Evolutionary conservation across 176 grass and related monocot species (phyloP), one percentile per base, ranked within the genome.

Genomic region (Ensete ventricosum): DNA sequence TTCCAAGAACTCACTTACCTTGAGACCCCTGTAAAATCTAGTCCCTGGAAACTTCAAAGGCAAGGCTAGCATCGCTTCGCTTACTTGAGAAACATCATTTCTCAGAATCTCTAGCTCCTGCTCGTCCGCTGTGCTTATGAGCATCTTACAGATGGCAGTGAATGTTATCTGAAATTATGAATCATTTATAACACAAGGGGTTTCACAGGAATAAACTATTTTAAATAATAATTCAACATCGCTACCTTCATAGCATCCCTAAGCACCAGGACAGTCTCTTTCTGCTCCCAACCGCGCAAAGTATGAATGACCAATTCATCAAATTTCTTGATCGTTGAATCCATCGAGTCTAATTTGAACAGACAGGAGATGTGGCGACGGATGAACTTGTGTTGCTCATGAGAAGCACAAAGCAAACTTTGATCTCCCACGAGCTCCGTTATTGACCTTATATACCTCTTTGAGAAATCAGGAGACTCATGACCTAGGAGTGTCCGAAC

Each of bases 371-470:
- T 27, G 71, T 75, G 81, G 63, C 80, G 85, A 25, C 90, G 85
- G 50, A 88, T 53, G 27, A 73, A 55, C 52, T 81, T 79, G 74
- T 97, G 93, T 3, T 70, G 55, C 10, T 70, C 77, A 70, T 88
- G 90, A 53, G 85, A 87, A 68, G 82, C 75, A 73, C 90, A 97
- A 20, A 97, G 87, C 62, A 93, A 83, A 84, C 90, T 97, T 67
- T 97, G 82, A 53, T 88, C 59, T 68, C 93, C 90, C 50, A 92
- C 76, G 53, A 97, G 82, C 48, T 86, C 83, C 3, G 87, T 81
- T 14, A 92, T 83, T 53, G 90, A 90, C 80, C 84, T 87, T 51
- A 92, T 87, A 69, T 97, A 97, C 64, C 90, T 89, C 85, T 97
- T 97, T 66, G 90, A 62, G 52, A 97, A 87, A 64, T 87, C 67